A percentile compares a stretch with the other conserved stretches of the same genome.
Evolutionary conservation across 1,139 yeast species (phyloP).

Genomic region (Taphrina flavorubra): DNA sequence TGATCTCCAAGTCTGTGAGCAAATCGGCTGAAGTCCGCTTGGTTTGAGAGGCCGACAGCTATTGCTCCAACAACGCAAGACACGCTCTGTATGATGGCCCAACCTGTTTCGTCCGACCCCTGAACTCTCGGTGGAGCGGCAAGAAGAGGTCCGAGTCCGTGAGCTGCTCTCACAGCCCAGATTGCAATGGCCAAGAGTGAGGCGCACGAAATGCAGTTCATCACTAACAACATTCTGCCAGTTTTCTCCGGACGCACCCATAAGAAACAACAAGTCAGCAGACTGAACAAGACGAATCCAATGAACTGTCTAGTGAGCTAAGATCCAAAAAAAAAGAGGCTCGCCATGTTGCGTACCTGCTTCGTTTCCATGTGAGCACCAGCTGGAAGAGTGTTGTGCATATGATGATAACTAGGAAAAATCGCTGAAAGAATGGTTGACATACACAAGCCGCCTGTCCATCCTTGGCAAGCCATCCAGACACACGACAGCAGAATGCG

Average conservation of each 20-base stretch:
- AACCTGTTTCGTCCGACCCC: slow-evolving; percentile 43
- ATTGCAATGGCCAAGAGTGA: slow-evolving; percentile 45
- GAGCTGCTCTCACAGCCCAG: slow-evolving; percentile 45
- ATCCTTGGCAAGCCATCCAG: slow-evolving; percentile 50
- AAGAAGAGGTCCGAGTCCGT: slow-evolving; percentile 42
- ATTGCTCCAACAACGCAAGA: slow-evolving; percentile 44
- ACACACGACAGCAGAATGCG: slow-evolving; percentile 49
- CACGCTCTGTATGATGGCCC: slow-evolving; percentile 44
- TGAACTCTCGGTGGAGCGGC: slow-evolving; percentile 40
- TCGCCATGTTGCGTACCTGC: slow-evolving; percentile 45
- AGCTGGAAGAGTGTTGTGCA: slow-evolving; percentile 43
- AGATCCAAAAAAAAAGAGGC: no score
- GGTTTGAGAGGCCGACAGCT: slow-evolving; percentile 43
- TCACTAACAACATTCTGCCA: slow-evolving; percentile 39
- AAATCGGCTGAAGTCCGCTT: slow-evolving; percentile 85
- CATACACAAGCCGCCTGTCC: slow-evolving; percentile 46
- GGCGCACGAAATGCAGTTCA: slow-evolving; percentile 44
- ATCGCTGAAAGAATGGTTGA: slow-evolving; percentile 45
- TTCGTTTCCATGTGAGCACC: slow-evolving; percentile 44
- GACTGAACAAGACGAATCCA: slow-evolving; percentile 80
- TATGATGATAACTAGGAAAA: slow-evolving; percentile 44
- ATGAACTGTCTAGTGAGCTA: slow-evolving; percentile 54
- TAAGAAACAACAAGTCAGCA: slow-evolving; percentile 45
- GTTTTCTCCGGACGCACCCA: slow-evolving; percentile 44
- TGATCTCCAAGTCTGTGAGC: slow-evolving; percentile 63